Conservation (phyloP, 352 stramenopile species). For the Globisporangium nagaii region DNA sequence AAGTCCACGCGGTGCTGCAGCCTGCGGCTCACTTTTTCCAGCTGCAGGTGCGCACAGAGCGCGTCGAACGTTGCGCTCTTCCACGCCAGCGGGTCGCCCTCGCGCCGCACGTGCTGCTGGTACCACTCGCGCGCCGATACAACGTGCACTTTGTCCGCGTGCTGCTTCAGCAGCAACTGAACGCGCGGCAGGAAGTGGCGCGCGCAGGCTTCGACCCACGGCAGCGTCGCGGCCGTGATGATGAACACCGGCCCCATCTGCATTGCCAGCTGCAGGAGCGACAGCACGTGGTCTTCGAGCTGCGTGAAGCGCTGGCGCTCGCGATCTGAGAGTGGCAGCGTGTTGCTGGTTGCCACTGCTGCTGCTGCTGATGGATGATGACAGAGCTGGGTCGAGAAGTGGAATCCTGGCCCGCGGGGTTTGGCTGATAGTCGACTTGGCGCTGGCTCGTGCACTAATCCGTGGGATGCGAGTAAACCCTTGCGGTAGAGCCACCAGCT, state of each 20-base stretch:
- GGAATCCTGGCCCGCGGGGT: background rate
- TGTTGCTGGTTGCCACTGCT: background rate
- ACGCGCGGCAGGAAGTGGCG: conserved; percentile 41
- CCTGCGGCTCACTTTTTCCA: conserved; percentile 28
- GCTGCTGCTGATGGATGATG: too few relatives aligned
- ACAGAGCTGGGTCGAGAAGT: background rate
- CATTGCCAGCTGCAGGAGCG: conserved; percentile 32
- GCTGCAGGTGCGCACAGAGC: conserved; percentile 39
- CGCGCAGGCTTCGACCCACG: conserved; percentile 43
- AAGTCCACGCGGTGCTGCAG: conserved; percentile 27
- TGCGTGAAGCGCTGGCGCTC: conserved; percentile 20
- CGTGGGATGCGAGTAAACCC: conserved; percentile 32
- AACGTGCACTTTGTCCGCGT: conserved; percentile 30
- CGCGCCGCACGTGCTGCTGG: conserved; percentile 24
- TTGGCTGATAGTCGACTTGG: background rate
- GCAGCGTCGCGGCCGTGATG: conserved; percentile 49
- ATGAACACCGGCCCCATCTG: conserved; percentile 51
- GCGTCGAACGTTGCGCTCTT: conserved; percentile 49
- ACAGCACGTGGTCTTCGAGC: conserved; percentile 35
- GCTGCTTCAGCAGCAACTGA: conserved; percentile 29
- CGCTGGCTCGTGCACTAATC: conserved; percentile 27
- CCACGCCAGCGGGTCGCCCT: conserved; percentile 39
- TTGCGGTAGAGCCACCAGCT: conserved; percentile 48
- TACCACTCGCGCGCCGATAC: conserved; percentile 62
- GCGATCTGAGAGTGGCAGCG: conserved; percentile 7